phyloP scores from a whole-genome alignment of 2,329 filamentous ascomycete species.

The Talaromyces verruculosus region DNA sequence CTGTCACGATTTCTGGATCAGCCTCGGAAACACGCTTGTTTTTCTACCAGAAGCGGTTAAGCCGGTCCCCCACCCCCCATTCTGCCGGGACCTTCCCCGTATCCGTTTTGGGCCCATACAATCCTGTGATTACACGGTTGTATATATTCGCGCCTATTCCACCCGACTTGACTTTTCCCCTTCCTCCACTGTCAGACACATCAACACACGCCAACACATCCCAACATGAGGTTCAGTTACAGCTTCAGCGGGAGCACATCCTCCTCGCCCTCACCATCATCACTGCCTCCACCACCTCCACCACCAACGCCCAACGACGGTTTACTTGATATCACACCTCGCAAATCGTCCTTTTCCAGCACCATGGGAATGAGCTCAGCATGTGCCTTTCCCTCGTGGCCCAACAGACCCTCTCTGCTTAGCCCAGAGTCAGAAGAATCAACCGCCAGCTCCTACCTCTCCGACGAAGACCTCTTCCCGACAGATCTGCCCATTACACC shows the following conservation, averaged over 20 bases:
- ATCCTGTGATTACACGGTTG: constrained; percentile 8
- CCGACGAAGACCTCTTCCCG: constrained; percentile 45
- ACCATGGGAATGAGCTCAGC: constrained; percentile 41
- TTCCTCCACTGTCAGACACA: not conserved
- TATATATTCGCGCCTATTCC: constrained; percentile 5
- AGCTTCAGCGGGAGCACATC: constrained; percentile 29
- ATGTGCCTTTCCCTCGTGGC: constrained; percentile 48
- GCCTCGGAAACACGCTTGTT: not conserved
- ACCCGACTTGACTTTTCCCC: not conserved
- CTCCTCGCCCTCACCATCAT: constrained; percentile 32
- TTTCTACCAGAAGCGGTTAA: constrained; percentile 5
- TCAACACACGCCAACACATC: constrained; percentile 11
- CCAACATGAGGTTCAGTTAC: constrained; percentile 30
- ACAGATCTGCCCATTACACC: constrained; percentile 33
- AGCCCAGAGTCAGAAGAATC: constrained; percentile 32
- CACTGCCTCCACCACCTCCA: constrained; percentile 38
- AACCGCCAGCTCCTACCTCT: constrained; percentile 41
- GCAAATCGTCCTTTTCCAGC: constrained; percentile 45
- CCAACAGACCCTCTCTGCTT: constrained; percentile 42
- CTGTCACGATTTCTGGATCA: not conserved
- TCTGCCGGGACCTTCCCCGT: constrained; percentile 9
- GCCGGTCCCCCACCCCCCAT: not conserved
- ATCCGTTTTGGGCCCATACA: not conserved
- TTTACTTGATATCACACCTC: constrained; percentile 42
- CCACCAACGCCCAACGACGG: constrained; percentile 41